These are phyloP conservation scores for Blastocrithidia nonstop DNA, from an alignment of 208 protist genomes.

Conservation along the genomic window DNA sequence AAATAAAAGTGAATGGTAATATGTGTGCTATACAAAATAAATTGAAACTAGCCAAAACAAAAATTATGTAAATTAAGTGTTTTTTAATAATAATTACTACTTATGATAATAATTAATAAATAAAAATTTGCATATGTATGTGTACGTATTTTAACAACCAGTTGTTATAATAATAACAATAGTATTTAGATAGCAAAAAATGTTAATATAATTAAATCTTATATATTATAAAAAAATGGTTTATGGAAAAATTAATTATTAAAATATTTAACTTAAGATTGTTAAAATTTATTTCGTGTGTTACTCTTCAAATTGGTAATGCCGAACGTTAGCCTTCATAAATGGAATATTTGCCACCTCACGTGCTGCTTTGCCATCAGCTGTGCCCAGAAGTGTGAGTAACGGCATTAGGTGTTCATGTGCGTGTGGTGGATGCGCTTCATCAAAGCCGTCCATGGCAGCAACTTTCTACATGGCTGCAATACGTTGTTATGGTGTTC, in stretches of 20 bases:
- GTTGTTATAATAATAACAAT: slow-evolving; percentile 1
- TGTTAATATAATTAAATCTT: too few relatives aligned
- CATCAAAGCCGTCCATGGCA: slow-evolving; percentile 35
- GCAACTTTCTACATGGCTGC: slow-evolving; percentile 14
- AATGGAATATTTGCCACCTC: slow-evolving; percentile 24
- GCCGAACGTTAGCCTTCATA: slow-evolving; percentile 16
- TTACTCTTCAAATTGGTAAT: slow-evolving; percentile 23
- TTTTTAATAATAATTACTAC: background rate
- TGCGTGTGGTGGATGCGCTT: slow-evolving; percentile 24
- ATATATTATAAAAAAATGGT: too few relatives aligned
- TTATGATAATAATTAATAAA: background rate
- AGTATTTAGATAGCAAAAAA: too few relatives aligned
- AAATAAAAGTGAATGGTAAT: too few relatives aligned
- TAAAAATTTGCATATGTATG: slow-evolving; percentile 7
- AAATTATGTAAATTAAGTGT: too few relatives aligned
- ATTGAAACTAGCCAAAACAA: too few relatives aligned
- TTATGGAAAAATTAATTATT: too few relatives aligned
- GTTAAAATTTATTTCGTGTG: too few relatives aligned
- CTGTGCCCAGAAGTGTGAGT: slow-evolving; percentile 42
- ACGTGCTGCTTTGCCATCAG: slow-evolving; percentile 11
- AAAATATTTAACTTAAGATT: too few relatives aligned
- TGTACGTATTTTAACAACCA: slow-evolving; percentile 10
- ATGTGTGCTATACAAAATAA: too few relatives aligned
- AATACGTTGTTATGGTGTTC: slow-evolving; percentile 12
- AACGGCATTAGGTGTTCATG: slow-evolving; percentile 80